Evolutionary conservation across 2,329 filamentous ascomycete species (phyloP).

Genomic region (Cladosporium sp.): DNA sequence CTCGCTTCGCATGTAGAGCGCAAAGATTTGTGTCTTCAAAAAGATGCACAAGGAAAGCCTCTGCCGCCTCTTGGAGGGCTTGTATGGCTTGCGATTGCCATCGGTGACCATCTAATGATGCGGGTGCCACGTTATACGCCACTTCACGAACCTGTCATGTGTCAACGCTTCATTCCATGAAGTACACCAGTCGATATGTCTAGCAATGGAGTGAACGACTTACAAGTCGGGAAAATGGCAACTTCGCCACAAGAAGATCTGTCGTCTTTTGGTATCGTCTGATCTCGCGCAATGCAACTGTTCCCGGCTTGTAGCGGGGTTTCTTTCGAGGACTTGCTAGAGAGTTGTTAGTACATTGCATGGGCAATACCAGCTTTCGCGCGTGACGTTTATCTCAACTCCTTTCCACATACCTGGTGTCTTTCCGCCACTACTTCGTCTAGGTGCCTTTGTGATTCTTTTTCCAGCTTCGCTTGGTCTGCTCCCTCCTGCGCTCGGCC

Average conservation of each 20-base stretch:
- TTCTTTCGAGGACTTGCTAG: slow-evolving; percentile 24
- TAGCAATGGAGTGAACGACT: slow-evolving; percentile 15
- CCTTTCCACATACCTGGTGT: background rate
- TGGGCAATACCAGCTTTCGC: background rate
- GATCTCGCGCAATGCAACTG: slow-evolving; percentile 97
- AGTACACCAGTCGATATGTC: background rate
- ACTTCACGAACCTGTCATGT: slow-evolving; percentile 72
- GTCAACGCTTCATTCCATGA: background rate
- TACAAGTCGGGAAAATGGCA: slow-evolving; percentile 92
- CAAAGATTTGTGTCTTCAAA: slow-evolving; percentile 99
- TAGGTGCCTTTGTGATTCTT: slow-evolving; percentile 6
- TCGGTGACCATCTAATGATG: slow-evolving; percentile 61
- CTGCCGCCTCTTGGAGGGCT: slow-evolving; percentile 95
- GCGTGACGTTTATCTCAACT: background rate
- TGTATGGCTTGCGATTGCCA: slow-evolving; percentile 99
- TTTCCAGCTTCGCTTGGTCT: slow-evolving; percentile 17
- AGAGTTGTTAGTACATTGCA: background rate
- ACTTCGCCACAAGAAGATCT: slow-evolving; percentile 92
- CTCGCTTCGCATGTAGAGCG: slow-evolving; percentile 98
- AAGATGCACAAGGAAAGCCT: slow-evolving; percentile 96
- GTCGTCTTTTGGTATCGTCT: slow-evolving; percentile 97
- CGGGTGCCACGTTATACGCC: slow-evolving; percentile 87
- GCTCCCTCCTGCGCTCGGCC: slow-evolving; percentile 23
- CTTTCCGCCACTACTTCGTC: slow-evolving; percentile 5
- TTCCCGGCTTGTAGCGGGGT: slow-evolving; percentile 54